phyloP scores from a whole-genome alignment of 495 filamentous ascomycete genomes.

The Talaromyces adpressus region DNA sequence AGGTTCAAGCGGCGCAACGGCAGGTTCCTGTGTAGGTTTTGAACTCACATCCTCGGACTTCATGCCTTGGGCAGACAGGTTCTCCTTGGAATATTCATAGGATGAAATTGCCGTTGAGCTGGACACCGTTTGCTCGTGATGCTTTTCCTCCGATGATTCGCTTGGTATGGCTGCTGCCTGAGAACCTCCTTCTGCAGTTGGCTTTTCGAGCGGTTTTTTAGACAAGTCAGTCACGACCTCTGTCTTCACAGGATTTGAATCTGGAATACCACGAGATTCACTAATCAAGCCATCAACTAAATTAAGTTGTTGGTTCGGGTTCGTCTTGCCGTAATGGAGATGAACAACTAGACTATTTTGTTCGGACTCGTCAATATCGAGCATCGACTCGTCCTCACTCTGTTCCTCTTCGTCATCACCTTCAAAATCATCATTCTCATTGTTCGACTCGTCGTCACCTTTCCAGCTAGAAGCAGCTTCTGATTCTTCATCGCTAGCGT shows the following conservation, averaged over 20 bases:
- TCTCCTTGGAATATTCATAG: conserved; percentile 8
- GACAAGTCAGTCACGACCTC: background rate
- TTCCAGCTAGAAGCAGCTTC: conserved; percentile 50
- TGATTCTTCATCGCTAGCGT: conserved; percentile 56
- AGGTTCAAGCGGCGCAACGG: conserved; percentile 5
- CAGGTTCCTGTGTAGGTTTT: background rate
- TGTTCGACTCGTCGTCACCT: conserved; percentile 68
- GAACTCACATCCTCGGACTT: background rate
- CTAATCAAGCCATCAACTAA: background rate
- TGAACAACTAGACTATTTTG: conserved; percentile 58
- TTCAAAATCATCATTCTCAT: conserved; percentile 49
- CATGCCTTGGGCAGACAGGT: background rate
- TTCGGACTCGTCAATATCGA: conserved; percentile 48
- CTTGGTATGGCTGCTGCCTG: background rate
- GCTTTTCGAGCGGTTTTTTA: background rate
- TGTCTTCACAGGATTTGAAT: background rate
- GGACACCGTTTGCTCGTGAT: background rate
- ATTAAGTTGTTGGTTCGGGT: conserved; percentile 11
- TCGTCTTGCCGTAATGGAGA: conserved; percentile 44
- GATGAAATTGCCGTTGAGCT: background rate
- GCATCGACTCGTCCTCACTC: conserved; percentile 49
- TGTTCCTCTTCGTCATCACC: conserved; percentile 57
- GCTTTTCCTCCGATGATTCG: background rate
- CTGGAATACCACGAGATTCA: background rate
- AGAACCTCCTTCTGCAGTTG: background rate